Conservation (phyloP, 2,329 filamentous ascomycete species). For the Mollisiaceae sp. region DNA sequence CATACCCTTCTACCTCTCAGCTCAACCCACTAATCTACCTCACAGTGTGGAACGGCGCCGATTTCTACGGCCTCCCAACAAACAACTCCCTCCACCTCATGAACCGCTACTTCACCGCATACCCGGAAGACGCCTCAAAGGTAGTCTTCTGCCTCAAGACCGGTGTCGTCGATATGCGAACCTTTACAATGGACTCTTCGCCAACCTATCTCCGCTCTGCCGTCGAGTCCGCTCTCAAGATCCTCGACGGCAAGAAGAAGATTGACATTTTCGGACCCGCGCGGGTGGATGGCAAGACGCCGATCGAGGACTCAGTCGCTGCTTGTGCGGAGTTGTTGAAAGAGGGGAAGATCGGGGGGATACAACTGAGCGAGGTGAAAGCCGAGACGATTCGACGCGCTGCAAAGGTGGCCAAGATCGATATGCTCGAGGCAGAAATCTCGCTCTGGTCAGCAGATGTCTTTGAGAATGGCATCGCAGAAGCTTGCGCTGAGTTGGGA, state of each 20-base stretch:
- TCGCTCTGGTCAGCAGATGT: constrained; percentile 46
- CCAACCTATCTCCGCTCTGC: constrained; percentile 58
- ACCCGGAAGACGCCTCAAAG: constrained; percentile 66
- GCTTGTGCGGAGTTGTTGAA: constrained; percentile 43
- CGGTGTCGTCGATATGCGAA: constrained; percentile 45
- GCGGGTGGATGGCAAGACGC: constrained; percentile 49
- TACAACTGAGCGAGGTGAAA: constrained; percentile 48
- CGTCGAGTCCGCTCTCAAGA: constrained; percentile 58
- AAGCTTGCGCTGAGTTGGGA: constrained; percentile 58
- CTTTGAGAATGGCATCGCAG: constrained; percentile 44
- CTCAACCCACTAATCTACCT: background rate
- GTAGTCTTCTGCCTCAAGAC: constrained; percentile 68
- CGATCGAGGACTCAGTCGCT: constrained; percentile 45
- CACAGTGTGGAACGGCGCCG: constrained; percentile 63
- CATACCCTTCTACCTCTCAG: background rate
- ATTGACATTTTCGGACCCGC: constrained; percentile 60
- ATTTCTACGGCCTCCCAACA: constrained; percentile 66
- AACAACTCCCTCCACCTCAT: constrained; percentile 65
- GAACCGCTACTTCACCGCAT: constrained; percentile 64
- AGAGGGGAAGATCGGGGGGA: constrained; percentile 49
- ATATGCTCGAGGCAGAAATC: constrained; percentile 52
- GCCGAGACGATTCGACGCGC: constrained; percentile 48
- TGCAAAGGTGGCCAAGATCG: constrained; percentile 44
- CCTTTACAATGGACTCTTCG: constrained; percentile 52
- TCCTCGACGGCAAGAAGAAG: constrained; percentile 51